Conservation (phyloP, 2,329 filamentous ascomycete species). For the Juglanconis juglandina region DNA sequence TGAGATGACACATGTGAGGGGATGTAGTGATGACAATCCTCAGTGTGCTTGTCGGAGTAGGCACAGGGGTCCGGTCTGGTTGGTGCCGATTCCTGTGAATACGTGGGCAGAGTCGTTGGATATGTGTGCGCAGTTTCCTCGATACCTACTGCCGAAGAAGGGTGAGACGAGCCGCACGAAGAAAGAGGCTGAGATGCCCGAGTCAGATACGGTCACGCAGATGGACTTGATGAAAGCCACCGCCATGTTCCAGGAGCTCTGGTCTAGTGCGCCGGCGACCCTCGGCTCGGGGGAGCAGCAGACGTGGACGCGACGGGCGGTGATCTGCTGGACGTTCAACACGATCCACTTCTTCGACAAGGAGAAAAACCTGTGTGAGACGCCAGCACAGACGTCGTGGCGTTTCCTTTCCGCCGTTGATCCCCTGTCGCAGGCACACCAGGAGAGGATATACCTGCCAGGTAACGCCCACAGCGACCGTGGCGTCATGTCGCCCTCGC, state of each 20-base stretch:
- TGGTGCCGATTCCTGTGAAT: constrained; percentile 54
- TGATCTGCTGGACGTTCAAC: constrained; percentile 63
- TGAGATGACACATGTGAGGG: constrained; percentile 44
- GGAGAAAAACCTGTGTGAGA: constrained; percentile 42
- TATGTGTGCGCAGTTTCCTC: constrained; percentile 51
- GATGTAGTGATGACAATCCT: constrained; percentile 45
- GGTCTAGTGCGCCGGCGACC: constrained; percentile 47
- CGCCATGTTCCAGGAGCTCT: constrained; percentile 66
- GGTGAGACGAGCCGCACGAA: background rate
- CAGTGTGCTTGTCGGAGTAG: constrained; percentile 51
- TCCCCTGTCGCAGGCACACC: constrained; percentile 56
- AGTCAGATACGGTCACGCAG: constrained; percentile 35
- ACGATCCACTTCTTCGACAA: constrained; percentile 44
- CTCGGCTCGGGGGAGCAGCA: constrained; percentile 23
- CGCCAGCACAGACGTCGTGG: constrained; percentile 56
- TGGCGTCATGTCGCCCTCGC: constrained; percentile 52
- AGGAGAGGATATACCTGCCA: constrained; percentile 42
- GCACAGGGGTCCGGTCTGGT: constrained; percentile 44
- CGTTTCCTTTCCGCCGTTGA: constrained; percentile 60
- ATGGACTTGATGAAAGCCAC: constrained; percentile 58
- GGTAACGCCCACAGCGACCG: constrained; percentile 29
- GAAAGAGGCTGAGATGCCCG: constrained; percentile 26
- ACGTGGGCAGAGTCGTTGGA: constrained; percentile 58
- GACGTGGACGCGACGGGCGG: constrained; percentile 54
- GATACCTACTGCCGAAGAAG: constrained; percentile 30